phyloP scores from a whole-genome alignment of 1,139 yeast genomes.

The Pichia sp. region DNA sequence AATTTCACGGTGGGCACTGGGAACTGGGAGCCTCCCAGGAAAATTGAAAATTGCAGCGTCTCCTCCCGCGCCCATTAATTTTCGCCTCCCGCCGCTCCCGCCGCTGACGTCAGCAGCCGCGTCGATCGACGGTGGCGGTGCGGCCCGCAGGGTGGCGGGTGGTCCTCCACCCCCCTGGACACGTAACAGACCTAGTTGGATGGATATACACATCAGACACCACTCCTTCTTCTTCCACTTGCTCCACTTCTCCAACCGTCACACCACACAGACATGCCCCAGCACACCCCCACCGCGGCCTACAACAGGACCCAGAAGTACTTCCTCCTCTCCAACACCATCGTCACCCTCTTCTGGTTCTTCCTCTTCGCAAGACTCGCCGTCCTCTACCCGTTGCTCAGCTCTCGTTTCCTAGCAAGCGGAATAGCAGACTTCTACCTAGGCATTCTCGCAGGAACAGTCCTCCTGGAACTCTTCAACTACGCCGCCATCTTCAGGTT shows the following conservation, averaged over 20 bases:
- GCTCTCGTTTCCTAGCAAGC: slow-evolving; percentile 15
- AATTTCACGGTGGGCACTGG: no score
- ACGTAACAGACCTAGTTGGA: no score
- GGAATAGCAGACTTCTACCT: slow-evolving; percentile 19
- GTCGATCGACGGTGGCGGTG: background rate
- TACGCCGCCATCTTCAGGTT: slow-evolving; percentile 4
- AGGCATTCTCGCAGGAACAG: slow-evolving; percentile 3
- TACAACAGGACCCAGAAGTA: slow-evolving; percentile 12
- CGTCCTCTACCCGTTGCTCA: slow-evolving; percentile 13
- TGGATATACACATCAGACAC: no score
- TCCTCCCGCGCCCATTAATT: no score
- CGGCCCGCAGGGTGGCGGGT: no score
- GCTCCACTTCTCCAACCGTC: no score
- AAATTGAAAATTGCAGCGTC: no score
- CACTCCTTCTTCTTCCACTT: no score
- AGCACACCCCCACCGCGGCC: background rate
- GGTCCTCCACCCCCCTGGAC: no score
- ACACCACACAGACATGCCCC: no score
- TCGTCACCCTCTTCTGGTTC: slow-evolving; percentile 10
- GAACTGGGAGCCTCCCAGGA: no score
- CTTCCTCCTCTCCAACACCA: slow-evolving; percentile 8
- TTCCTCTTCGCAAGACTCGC: slow-evolving; percentile 8
- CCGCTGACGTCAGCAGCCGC: background rate
- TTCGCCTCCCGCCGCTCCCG: background rate
- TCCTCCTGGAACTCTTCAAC: slow-evolving; percentile 6